phyloP scores from a whole-genome alignment of 495 filamentous ascomycete species.

The Penicillium atrosanguineum region DNA sequence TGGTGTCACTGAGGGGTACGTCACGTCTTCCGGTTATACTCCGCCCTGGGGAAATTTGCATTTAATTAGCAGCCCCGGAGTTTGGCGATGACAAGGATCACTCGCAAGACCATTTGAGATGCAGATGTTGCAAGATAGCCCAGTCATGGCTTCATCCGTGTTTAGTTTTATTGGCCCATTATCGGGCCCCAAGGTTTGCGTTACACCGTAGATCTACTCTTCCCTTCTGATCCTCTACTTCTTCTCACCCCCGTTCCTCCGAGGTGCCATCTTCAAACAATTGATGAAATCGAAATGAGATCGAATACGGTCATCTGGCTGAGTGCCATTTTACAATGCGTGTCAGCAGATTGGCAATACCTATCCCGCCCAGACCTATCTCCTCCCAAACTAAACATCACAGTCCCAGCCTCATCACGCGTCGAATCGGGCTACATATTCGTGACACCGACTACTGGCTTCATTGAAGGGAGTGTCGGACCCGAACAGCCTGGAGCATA shows the following conservation, averaged over 20 bases:
- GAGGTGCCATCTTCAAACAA: background rate
- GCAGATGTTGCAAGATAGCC: background rate
- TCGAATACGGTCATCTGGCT: background rate
- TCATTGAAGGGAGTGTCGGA: slow-evolving; percentile 20
- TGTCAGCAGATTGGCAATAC: slow-evolving; percentile 27
- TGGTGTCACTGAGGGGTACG: background rate
- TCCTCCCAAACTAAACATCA: slow-evolving; percentile 54
- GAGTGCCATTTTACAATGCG: background rate
- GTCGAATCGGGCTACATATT: slow-evolving; percentile 50
- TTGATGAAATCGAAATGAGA: background rate
- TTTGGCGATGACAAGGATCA: background rate
- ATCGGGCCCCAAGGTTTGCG: background rate
- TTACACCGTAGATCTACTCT: background rate
- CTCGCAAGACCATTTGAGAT: background rate
- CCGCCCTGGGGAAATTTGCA: background rate
- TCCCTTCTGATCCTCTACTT: background rate
- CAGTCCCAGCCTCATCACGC: slow-evolving; percentile 37
- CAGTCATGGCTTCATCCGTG: background rate
- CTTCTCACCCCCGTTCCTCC: background rate
- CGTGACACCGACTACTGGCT: slow-evolving; percentile 31
- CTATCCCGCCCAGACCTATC: slow-evolving; percentile 48
- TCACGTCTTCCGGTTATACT: background rate
- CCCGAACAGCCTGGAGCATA: slow-evolving; percentile 41
- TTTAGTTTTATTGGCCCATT: background rate
- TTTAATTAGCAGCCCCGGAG: background rate